These are phyloP conservation scores for Vicia sativa DNA, from an alignment of 306 rosid genomes.

Conservation along the genomic window DNA sequence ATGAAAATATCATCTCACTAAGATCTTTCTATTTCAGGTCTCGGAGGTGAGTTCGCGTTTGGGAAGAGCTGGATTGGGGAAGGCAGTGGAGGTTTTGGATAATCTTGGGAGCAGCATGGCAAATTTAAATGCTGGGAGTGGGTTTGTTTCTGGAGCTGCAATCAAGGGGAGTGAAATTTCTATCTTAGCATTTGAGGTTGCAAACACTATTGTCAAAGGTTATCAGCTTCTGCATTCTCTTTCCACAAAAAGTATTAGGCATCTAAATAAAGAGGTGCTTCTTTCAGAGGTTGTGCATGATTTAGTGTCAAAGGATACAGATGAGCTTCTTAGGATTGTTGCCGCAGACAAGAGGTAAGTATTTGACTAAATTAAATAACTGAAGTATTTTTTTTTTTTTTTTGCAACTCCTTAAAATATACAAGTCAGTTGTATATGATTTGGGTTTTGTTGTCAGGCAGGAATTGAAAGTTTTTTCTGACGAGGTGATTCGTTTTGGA, in stretches of 20 bases:
- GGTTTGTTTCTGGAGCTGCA: conserved; percentile 61
- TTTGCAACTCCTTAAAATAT: conserved; percentile 6
- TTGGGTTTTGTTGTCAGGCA: conserved; percentile 54
- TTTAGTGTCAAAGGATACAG: conserved; percentile 66
- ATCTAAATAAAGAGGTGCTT: conserved; percentile 67
- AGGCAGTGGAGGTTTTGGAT: conserved; percentile 81
- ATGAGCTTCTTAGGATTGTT: conserved; percentile 63
- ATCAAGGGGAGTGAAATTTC: conserved; percentile 71
- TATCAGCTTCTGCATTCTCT: conserved; percentile 70
- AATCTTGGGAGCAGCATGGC: conserved; percentile 89
- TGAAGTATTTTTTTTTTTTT: background rate
- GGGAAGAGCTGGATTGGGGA: conserved; percentile 64
- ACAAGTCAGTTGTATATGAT: conserved; percentile 32
- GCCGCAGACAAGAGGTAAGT: conserved; percentile 75
- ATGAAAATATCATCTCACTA: conserved; percentile 2
- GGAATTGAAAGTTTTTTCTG: conserved; percentile 68
- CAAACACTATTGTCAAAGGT: conserved; percentile 80
- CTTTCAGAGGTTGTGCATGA: conserved; percentile 65
- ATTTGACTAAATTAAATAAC: conserved; percentile 13
- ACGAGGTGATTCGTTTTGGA: conserved; percentile 89
- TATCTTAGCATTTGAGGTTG: conserved; percentile 80
- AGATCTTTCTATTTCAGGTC: conserved; percentile 54
- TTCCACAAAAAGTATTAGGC: conserved; percentile 52
- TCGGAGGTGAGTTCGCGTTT: conserved; percentile 72
- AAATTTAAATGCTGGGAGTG: conserved; percentile 64